These are phyloP conservation scores for Trametes pubescens DNA, from an alignment of 1,284 basidiomycete genomes.

Conservation along the genomic window DNA sequence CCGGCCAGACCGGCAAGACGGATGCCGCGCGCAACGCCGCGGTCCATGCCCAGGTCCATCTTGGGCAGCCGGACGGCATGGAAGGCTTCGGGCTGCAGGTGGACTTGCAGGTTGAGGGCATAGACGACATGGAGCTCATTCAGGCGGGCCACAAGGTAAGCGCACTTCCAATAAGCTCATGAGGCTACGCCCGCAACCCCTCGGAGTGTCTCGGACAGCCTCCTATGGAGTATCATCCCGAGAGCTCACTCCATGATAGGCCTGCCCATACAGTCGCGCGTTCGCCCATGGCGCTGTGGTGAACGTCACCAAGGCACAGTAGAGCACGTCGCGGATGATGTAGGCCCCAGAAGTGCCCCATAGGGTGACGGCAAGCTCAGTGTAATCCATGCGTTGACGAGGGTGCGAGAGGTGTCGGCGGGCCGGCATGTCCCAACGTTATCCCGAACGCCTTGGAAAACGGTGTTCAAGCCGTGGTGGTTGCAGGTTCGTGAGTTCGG, in stretches of 20 bases:
- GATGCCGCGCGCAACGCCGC: constrained; percentile 64
- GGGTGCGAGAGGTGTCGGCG: background rate
- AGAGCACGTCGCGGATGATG: background rate
- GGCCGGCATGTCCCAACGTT: constrained; percentile 4
- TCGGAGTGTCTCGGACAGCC: background rate
- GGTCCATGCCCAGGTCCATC: constrained; percentile 65
- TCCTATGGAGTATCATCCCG: constrained; percentile 6
- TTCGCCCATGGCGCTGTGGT: constrained; percentile 64
- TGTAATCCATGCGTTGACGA: background rate
- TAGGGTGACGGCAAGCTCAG: constrained; percentile 8
- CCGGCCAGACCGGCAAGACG: constrained; percentile 60
- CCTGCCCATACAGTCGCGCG: constrained; percentile 77
- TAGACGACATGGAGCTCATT: constrained; percentile 69
- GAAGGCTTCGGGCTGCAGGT: constrained; percentile 72
- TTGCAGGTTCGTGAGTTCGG: background rate
- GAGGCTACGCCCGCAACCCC: background rate
- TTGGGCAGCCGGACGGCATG: constrained; percentile 63
- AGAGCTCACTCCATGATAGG: constrained; percentile 46
- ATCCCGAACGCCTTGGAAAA: constrained; percentile 12
- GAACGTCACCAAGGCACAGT: constrained; percentile 50
- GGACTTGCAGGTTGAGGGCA: constrained; percentile 73
- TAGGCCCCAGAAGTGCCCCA: background rate
- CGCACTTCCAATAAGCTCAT: constrained; percentile 7
- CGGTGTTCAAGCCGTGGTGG: background rate
- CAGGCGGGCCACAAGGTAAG: constrained; percentile 72